Conservation (phyloP, 2,329 filamentous ascomycete species). For the Neobulgaria alba region DNA sequence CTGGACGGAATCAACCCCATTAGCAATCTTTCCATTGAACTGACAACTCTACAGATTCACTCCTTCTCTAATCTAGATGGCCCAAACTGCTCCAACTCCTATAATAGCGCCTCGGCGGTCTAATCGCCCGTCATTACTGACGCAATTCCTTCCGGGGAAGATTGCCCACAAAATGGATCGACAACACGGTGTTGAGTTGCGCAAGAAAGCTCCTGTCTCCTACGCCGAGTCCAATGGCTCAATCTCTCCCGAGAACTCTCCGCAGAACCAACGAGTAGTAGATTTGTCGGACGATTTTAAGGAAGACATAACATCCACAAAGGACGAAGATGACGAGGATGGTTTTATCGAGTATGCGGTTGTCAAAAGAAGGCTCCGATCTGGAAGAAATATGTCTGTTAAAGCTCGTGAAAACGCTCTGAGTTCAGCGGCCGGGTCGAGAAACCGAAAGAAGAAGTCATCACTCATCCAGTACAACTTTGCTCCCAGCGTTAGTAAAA, state of each 20-base stretch:
- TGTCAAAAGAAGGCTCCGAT: conserved; percentile 9
- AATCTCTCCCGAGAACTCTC: conserved; percentile 4
- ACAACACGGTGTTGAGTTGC: neutral
- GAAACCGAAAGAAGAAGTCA: conserved; percentile 7
- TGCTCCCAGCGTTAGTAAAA: conserved; percentile 19
- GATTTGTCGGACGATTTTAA: conserved; percentile 7
- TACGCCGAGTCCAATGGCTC: conserved; percentile 10
- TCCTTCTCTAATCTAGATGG: no score
- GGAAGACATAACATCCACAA: neutral
- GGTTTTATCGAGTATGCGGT: conserved; percentile 1
- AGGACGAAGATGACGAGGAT: conserved; percentile 7
- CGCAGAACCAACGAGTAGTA: conserved; percentile 5
- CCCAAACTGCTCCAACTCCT: no score
- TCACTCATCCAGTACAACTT: conserved; percentile 13
- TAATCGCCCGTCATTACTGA: no score
- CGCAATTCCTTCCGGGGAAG: conserved; percentile 21
- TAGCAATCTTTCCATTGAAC: no score
- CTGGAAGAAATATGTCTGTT: conserved; percentile 18
- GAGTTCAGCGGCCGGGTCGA: neutral
- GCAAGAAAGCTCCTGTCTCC: conserved; percentile 2
- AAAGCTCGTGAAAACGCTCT: conserved; percentile 20
- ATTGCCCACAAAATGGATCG: conserved; percentile 24
- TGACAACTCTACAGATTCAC: no score
- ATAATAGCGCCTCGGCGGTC: no score
- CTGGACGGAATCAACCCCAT: no score